These are phyloP conservation scores for Prunella vulgaris DNA, from an alignment of 257 asterid species.

Conservation along the genomic window DNA sequence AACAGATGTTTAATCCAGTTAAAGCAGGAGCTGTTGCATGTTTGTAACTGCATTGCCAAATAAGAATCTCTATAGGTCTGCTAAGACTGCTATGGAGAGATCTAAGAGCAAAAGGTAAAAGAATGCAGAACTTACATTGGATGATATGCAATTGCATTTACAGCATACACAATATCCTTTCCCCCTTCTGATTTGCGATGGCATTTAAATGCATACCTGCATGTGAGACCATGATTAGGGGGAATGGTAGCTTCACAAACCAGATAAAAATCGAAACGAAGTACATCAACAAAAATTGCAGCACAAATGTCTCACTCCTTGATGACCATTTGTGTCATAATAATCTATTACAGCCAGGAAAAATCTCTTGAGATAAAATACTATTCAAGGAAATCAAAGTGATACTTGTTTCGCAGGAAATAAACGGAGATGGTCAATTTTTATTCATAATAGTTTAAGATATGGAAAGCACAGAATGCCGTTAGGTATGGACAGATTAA, in stretches of 20 bases:
- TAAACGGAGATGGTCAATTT: not conserved
- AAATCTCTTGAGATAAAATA: not conserved
- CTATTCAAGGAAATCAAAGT: not conserved
- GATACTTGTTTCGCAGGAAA: not conserved
- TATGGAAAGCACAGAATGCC: not conserved
- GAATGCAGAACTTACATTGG: conserved; percentile 63
- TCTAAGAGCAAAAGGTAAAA: not conserved
- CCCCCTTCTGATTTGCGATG: conserved; percentile 88
- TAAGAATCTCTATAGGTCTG: not conserved
- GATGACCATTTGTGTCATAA: not conserved
- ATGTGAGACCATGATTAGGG: conserved; percentile 12
- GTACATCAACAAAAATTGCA: not conserved
- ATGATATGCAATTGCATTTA: conserved; percentile 88
- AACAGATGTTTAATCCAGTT: not conserved
- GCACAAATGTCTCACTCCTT: not conserved
- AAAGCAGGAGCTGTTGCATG: not conserved
- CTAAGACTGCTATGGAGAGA: no score
- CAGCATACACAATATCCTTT: conserved; percentile 80
- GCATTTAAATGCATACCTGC: conserved; percentile 89
- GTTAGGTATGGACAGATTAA: not conserved
- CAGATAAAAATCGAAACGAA: not conserved
- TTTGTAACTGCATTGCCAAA: not conserved
- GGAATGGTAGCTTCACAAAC: not conserved
- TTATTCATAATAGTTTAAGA: no score
- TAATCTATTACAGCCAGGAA: not conserved